A percentile compares a stretch with the other conserved stretches of the same genome.
Conservation (phyloP, 352 stramenopile species). For the Plasmopara viticola region DNA sequence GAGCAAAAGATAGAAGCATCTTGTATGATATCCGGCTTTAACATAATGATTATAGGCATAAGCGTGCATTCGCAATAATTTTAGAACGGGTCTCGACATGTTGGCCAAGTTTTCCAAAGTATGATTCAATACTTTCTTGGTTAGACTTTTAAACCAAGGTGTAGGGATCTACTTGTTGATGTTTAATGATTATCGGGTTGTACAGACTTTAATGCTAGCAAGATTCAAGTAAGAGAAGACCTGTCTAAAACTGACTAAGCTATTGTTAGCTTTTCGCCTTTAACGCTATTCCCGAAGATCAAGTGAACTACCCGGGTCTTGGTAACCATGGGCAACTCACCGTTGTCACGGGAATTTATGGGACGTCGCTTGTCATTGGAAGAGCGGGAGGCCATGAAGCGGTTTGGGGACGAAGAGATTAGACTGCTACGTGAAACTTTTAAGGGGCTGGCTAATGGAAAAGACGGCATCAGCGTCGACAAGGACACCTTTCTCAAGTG, state of each 20-base stretch:
- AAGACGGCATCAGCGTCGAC: constrained; percentile 70
- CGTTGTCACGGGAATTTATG: constrained; percentile 50
- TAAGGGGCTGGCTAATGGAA: constrained; percentile 57
- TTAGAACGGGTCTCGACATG: too few species aligned
- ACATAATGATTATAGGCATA: too few species aligned
- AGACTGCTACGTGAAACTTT: constrained; percentile 74
- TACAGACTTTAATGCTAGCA: constrained; percentile 4
- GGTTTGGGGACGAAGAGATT: constrained; percentile 75
- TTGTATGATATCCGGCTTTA: too few species aligned
- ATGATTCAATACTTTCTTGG: too few species aligned
- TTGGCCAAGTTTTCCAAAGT: too few species aligned
- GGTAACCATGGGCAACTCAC: constrained; percentile 52
- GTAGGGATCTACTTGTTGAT: not conserved
- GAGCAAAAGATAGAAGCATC: too few species aligned
- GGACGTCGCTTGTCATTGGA: constrained; percentile 38
- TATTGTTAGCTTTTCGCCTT: constrained; percentile 15
- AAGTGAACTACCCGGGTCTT: not conserved
- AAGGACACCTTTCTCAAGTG: constrained; percentile 93
- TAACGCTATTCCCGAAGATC: constrained; percentile 14
- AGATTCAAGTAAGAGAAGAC: constrained; percentile 7
- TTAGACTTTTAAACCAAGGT: too few species aligned
- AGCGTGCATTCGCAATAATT: too few species aligned
- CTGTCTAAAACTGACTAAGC: constrained; percentile 19
- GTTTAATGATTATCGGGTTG: not conserved
- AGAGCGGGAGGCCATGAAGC: constrained; percentile 66